Evolutionary conservation across 306 rosid genomes (phyloP).

Genomic region (Carpinus viminea): DNA sequence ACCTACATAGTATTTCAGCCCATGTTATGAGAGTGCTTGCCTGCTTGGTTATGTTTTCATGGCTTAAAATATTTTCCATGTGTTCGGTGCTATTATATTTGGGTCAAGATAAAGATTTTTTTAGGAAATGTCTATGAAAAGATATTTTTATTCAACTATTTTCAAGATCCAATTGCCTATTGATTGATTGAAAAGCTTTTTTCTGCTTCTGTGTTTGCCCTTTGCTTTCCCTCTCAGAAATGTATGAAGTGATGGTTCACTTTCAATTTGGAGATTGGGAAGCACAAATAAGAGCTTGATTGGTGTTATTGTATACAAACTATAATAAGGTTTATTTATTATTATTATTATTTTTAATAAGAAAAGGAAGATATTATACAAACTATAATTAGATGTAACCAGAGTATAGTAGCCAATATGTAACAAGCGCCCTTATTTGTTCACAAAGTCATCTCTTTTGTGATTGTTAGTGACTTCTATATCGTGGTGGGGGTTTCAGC

Average conservation of each 20-base stretch:
- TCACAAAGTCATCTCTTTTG: conserved; percentile 13
- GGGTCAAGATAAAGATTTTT: background rate
- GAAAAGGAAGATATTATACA: no score
- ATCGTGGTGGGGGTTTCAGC: conserved; percentile 8
- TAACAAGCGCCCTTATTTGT: conserved; percentile 1
- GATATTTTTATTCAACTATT: background rate
- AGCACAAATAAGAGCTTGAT: background rate
- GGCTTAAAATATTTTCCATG: background rate
- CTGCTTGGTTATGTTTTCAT: background rate
- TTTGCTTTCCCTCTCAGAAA: conserved; percentile 13
- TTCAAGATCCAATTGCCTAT: conserved; percentile 1
- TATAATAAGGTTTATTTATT: background rate
- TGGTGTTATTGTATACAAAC: background rate
- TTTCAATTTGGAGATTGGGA: background rate
- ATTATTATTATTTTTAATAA: no score
- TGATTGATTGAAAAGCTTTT: background rate
- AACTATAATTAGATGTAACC: background rate
- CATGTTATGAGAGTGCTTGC: background rate
- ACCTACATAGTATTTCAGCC: background rate
- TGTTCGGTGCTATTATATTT: background rate
- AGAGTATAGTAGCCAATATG: background rate
- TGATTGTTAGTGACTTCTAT: conserved; percentile 13
- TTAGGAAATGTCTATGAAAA: background rate
- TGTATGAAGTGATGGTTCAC: background rate
- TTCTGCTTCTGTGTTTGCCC: conserved; percentile 5